Conservation (phyloP, 2,329 filamentous ascomycete species). For the Orbilia quercus region DNA sequence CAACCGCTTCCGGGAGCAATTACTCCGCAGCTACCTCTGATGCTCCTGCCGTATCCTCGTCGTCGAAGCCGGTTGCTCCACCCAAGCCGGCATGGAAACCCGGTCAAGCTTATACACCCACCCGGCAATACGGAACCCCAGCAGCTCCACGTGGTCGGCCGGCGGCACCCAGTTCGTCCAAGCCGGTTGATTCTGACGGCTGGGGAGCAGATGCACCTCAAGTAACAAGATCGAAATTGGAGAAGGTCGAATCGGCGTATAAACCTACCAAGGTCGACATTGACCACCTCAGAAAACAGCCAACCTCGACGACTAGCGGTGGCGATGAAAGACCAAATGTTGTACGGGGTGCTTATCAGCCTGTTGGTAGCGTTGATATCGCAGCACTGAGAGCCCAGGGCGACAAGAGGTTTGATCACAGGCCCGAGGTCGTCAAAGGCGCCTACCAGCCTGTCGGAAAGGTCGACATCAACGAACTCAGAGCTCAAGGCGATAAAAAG, state of each 20-base stretch:
- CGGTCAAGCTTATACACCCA: conserved; percentile 92
- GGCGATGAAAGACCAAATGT: conserved; percentile 70
- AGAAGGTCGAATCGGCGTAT: conserved; percentile 93
- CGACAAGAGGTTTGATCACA: conserved; percentile 77
- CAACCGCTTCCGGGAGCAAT: conserved; percentile 93
- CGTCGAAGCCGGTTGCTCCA: conserved; percentile 68
- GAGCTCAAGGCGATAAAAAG: conserved; percentile 75
- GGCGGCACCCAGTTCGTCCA: conserved; percentile 67
- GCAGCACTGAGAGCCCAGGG: conserved; percentile 83
- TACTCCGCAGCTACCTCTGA: conserved; percentile 78
- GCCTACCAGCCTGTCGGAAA: conserved; percentile 95
- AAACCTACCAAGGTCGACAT: conserved; percentile 96
- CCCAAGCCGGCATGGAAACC: conserved; percentile 76
- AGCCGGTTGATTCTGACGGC: conserved; percentile 80
- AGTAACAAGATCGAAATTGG: conserved; percentile 83
- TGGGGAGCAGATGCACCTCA: conserved; percentile 96
- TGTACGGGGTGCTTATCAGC: conserved; percentile 87
- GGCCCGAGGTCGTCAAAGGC: conserved; percentile 80
- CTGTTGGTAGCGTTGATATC: conserved; percentile 95
- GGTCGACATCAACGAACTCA: conserved; percentile 93
- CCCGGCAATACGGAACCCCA: conserved; percentile 67
- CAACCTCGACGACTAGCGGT: conserved; percentile 68
- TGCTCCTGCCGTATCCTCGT: conserved; percentile 64
- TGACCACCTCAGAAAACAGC: conserved; percentile 81
- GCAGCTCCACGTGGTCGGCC: conserved; percentile 67